Conservation (phyloP, 805 yeast genomes). For the Lipomyces sp. region DNA sequence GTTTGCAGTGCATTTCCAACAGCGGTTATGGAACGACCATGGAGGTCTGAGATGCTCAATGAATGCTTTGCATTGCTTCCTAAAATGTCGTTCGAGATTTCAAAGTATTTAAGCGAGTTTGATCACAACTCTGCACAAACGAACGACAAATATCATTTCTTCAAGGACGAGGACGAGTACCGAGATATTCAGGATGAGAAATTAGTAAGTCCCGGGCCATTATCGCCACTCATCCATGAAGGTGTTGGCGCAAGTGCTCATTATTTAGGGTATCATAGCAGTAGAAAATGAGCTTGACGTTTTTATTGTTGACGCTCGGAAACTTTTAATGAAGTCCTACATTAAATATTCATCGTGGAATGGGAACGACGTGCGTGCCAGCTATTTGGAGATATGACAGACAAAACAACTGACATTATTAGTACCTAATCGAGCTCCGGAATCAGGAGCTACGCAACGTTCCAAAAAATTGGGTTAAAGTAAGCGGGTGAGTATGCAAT, state of each 20-base stretch:
- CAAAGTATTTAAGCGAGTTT: constrained; percentile 39
- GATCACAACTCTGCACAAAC: constrained; percentile 39
- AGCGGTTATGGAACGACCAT: constrained; percentile 46
- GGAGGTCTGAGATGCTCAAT: constrained; percentile 48
- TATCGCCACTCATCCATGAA: constrained; percentile 36
- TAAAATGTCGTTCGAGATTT: constrained; percentile 43
- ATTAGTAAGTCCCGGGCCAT: constrained; percentile 44
- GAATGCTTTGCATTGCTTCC: constrained; percentile 50
- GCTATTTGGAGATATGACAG: not conserved
- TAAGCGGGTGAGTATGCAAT: constrained; percentile 53
- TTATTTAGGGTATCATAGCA: constrained; percentile 47
- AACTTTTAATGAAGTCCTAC: constrained; percentile 48
- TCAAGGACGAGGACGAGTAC: constrained; percentile 45
- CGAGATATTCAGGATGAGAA: constrained; percentile 50
- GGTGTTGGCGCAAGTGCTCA: constrained; percentile 40
- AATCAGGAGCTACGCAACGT: constrained; percentile 59
- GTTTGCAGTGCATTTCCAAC: constrained; percentile 38
- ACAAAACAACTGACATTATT: not conserved
- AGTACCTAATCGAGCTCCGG: constrained; percentile 77
- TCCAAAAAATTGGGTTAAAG: constrained; percentile 78
- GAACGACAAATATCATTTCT: constrained; percentile 40
- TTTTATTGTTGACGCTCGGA: constrained; percentile 58
- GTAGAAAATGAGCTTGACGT: constrained; percentile 55
- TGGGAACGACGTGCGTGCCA: constrained; percentile 53
- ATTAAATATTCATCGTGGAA: constrained; percentile 60